Evolutionary conservation across 257 asterid species (phyloP).

Genomic region (Anisodus acutangulus): DNA sequence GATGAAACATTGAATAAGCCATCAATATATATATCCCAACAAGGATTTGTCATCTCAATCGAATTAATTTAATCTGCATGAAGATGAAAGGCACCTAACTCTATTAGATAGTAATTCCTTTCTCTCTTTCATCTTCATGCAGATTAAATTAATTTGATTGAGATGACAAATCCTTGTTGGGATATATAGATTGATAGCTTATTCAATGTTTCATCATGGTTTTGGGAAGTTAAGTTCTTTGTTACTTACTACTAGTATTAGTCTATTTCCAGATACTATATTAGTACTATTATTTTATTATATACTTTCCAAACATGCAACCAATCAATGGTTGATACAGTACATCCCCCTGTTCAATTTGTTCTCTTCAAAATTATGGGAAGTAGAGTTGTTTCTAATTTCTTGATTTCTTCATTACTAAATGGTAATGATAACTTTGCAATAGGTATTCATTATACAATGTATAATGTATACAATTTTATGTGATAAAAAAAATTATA

Average conservation of each 20-base stretch:
- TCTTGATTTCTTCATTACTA: neutral
- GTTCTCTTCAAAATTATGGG: neutral
- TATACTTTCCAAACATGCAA: neutral
- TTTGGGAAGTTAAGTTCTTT: neutral
- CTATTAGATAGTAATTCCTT: neutral
- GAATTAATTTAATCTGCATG: conserved; percentile 17
- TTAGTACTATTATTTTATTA: neutral
- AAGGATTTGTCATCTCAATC: conserved; percentile 18
- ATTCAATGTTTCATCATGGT: conserved; percentile 7
- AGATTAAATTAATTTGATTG: neutral
- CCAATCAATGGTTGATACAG: neutral
- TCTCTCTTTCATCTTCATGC: conserved; percentile 11
- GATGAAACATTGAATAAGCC: conserved; percentile 1
- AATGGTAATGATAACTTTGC: neutral
- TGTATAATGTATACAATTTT: too few species aligned
- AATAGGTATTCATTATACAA: neutral
- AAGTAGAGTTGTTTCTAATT: neutral
- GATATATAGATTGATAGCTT: neutral
- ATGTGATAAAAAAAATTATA: too few species aligned
- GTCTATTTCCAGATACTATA: neutral
- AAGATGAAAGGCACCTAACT: conserved; percentile 26
- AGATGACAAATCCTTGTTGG: conserved; percentile 6
- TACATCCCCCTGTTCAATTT: neutral
- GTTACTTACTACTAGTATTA: neutral
- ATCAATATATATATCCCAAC: neutral